These are phyloP conservation scores for Colletotrichum noveboracense DNA, from an alignment of 2,329 filamentous ascomycete species.

Conservation along the genomic window DNA sequence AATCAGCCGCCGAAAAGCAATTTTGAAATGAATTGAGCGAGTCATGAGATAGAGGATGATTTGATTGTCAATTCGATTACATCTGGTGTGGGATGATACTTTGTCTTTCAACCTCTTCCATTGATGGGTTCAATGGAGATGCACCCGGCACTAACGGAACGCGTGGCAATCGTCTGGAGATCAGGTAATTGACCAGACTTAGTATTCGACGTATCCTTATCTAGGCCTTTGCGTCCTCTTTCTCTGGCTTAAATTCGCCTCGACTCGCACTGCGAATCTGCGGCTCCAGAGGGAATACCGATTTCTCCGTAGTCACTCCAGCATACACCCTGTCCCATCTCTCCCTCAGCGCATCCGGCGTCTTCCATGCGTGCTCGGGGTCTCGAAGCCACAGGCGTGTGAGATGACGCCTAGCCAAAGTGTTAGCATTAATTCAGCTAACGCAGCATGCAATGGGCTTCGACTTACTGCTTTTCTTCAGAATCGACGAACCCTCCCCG, in stretches of 20 bases:
- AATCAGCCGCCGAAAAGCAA: neutral
- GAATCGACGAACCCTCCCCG: constrained; percentile 54
- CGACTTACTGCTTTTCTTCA: constrained; percentile 46
- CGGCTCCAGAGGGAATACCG: constrained; percentile 63
- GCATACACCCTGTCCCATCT: constrained; percentile 61
- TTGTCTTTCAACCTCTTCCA: neutral
- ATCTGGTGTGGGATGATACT: neutral
- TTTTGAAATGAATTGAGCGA: neutral
- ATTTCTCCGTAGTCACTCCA: constrained; percentile 53
- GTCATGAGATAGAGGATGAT: no score
- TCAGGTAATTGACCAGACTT: neutral
- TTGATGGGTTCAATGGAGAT: neutral
- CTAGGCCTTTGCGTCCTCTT: neutral
- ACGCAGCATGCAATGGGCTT: neutral
- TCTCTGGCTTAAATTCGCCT: constrained; percentile 1
- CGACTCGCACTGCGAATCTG: constrained; percentile 29
- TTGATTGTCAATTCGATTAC: neutral
- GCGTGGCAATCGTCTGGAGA: neutral
- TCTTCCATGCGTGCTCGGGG: constrained; percentile 53
- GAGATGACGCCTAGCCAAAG: constrained; percentile 47
- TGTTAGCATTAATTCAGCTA: neutral
- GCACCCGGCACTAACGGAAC: neutral
- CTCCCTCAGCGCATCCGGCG: constrained; percentile 44
- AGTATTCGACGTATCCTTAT: neutral
- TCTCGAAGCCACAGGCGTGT: constrained; percentile 57